Percentiles rank a stretch among this genome's conserved stretches.
Evolutionary conservation across 306 rosid genomes (phyloP).

Genomic region (Gillenia trifoliata): DNA sequence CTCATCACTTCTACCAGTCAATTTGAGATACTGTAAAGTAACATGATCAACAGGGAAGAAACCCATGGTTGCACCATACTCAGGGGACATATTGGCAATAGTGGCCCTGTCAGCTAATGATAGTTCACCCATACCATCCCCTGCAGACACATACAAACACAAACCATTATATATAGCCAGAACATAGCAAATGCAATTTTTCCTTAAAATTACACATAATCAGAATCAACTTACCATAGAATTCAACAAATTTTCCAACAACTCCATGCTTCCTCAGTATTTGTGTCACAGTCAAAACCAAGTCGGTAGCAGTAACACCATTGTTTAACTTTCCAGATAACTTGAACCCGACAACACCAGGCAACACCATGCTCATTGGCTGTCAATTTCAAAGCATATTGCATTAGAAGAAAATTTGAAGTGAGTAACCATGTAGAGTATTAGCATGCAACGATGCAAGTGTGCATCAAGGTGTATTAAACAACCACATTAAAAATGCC

Average conservation of each 20-base stretch:
- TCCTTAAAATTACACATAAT: not conserved
- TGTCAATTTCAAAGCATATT: slow-evolving; percentile 36
- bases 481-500: not conserved
- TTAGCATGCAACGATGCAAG: slow-evolving; percentile 18
- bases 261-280: slow-evolving; percentile 92
- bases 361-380: slow-evolving; percentile 98
- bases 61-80: slow-evolving; percentile 99
- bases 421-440: not conserved
- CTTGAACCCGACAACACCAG: slow-evolving; percentile 94
- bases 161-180: not conserved
- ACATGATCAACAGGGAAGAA: slow-evolving; percentile 96
- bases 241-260: slow-evolving; percentile 94
- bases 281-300: slow-evolving; percentile 91
- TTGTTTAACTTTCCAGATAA: slow-evolving; percentile 66
- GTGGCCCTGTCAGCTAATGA: slow-evolving; percentile 98
- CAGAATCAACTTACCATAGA: slow-evolving; percentile 56
- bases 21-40: slow-evolving; percentile 88
- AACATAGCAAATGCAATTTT: not conserved
- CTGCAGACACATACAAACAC: slow-evolving; percentile 45
- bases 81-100: slow-evolving; percentile 98
- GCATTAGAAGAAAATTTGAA: slow-evolving; percentile 13
- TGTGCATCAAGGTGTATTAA: not conserved
- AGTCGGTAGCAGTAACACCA: slow-evolving; percentile 93
- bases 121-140: slow-evolving; percentile 86
- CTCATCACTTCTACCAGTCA: slow-evolving; percentile 93